Conservation (phyloP, 331 rosid genomes). For the Acacia concinna region DNA sequence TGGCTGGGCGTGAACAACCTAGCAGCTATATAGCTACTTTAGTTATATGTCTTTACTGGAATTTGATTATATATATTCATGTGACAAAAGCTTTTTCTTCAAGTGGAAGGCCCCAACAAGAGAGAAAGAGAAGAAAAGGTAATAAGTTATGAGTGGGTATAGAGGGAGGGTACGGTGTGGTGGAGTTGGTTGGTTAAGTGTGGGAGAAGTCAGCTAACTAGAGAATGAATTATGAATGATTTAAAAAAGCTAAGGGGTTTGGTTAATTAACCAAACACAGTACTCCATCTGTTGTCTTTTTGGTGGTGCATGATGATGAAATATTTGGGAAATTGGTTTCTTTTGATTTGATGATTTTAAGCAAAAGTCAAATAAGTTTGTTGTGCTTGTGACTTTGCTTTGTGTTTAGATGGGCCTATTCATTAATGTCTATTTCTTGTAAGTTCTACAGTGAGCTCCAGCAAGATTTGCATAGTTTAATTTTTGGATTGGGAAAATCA, state of each 20-base stretch:
- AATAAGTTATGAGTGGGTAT: slow-evolving; percentile 41
- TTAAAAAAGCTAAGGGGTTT: slow-evolving; percentile 33
- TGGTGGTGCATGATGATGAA: slow-evolving; percentile 27
- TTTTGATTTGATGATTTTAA: slow-evolving; percentile 37
- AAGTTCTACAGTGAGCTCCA: neutral
- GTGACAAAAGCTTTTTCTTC: slow-evolving; percentile 33
- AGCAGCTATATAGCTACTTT: slow-evolving; percentile 36
- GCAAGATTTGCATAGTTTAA: neutral
- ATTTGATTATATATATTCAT: neutral
- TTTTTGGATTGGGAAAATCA: neutral
- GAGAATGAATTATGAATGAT: slow-evolving; percentile 34
- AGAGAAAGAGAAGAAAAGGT: neutral
- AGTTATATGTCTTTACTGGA: slow-evolving; percentile 13
- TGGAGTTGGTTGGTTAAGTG: slow-evolving; percentile 63
- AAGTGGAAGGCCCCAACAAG: slow-evolving; percentile 46
- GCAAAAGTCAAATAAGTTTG: slow-evolving; percentile 24
- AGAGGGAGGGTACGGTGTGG: slow-evolving; percentile 37
- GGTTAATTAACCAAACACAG: slow-evolving; percentile 41
- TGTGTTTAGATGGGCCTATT: neutral
- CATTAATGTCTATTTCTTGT: neutral
- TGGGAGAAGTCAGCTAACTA: slow-evolving; percentile 44
- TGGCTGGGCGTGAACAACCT: slow-evolving; percentile 31
- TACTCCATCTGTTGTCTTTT: neutral
- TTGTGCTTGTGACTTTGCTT: neutral
- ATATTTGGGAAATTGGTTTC: slow-evolving; percentile 8